These are phyloP conservation scores for Rostrohypoxylon terebratum DNA, from an alignment of 495 filamentous ascomycete species.

Conservation along the genomic window DNA sequence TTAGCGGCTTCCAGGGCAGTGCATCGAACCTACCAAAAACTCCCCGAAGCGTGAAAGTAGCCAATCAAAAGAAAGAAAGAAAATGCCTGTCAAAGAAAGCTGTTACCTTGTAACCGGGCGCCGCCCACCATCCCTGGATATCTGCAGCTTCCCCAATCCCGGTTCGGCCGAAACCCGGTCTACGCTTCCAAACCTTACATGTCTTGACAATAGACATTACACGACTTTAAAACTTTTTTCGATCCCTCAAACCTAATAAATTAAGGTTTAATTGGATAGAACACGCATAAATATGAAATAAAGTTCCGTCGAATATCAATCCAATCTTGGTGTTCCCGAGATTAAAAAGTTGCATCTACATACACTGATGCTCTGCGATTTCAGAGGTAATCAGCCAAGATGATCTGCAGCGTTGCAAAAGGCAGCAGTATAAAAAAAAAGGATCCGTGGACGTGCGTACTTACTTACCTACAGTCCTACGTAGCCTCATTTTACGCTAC, in stretches of 20 bases:
- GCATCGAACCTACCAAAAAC: background rate
- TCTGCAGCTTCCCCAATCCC: background rate
- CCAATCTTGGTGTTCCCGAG: too few relatives aligned
- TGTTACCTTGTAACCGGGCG: background rate
- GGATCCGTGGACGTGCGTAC: background rate
- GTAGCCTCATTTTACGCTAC: slow-evolving; percentile 1
- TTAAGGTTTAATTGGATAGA: background rate
- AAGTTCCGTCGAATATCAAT: too few relatives aligned
- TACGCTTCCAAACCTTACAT: slow-evolving; percentile 1
- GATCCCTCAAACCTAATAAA: background rate
- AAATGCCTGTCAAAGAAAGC: background rate
- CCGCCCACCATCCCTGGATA: too few relatives aligned
- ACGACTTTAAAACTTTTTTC: background rate
- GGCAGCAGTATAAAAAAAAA: slow-evolving; percentile 6
- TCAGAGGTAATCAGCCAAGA: too few relatives aligned
- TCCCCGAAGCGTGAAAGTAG: background rate
- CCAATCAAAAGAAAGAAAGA: background rate
- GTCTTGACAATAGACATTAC: background rate
- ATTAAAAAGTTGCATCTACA: too few relatives aligned
- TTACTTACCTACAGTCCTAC: too few relatives aligned
- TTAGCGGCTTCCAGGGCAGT: background rate
- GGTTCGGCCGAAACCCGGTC: background rate
- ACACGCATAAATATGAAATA: background rate
- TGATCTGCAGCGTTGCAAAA: slow-evolving; percentile 5
- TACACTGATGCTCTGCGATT: too few relatives aligned